Conservation (phyloP, 331 rosid species). For the Quercus phellos region DNA sequence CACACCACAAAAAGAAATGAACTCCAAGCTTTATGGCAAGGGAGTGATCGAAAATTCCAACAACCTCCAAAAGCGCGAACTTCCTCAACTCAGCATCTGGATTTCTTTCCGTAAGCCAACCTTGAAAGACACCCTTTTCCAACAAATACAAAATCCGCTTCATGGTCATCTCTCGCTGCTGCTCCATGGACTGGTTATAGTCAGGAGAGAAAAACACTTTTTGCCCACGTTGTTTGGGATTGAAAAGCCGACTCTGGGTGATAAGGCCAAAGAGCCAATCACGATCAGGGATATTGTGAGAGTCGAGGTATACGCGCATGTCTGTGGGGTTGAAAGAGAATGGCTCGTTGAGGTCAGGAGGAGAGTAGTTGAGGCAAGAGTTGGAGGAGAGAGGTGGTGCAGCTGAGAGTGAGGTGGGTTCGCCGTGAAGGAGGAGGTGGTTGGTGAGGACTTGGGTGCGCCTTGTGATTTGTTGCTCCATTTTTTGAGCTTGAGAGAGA, state of each 20-base stretch:
- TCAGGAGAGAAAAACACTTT: slow-evolving; percentile 62
- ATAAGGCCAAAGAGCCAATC: slow-evolving; percentile 70
- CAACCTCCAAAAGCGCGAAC: slow-evolving; percentile 51
- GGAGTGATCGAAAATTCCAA: slow-evolving; percentile 76
- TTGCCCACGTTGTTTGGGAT: slow-evolving; percentile 42
- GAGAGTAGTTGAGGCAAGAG: slow-evolving; percentile 35
- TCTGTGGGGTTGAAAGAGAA: slow-evolving; percentile 39
- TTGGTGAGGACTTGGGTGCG: slow-evolving; percentile 44
- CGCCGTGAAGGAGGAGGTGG: slow-evolving; percentile 27
- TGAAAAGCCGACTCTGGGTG: slow-evolving; percentile 60
- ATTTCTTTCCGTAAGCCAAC: slow-evolving; percentile 64
- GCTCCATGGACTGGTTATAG: slow-evolving; percentile 82
- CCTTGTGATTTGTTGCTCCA: slow-evolving; percentile 51
- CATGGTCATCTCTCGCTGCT: slow-evolving; percentile 75
- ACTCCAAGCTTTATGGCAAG: slow-evolving; percentile 75
- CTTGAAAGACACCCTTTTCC: slow-evolving; percentile 57
- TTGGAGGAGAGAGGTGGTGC: slow-evolving; percentile 13
- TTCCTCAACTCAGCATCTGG: slow-evolving; percentile 49
- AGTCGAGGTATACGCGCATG: slow-evolving; percentile 68
- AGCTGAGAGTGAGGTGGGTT: neutral
- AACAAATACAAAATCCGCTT: slow-evolving; percentile 54
- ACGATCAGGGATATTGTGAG: slow-evolving; percentile 59
- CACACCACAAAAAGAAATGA: slow-evolving; percentile 68
- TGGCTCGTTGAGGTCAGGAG: slow-evolving; percentile 42
- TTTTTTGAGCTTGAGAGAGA: neutral